Base-by-base conservation (phyloP, 768 basidiomycete genomes). In the Macrolepiota dolichaula region DNA sequence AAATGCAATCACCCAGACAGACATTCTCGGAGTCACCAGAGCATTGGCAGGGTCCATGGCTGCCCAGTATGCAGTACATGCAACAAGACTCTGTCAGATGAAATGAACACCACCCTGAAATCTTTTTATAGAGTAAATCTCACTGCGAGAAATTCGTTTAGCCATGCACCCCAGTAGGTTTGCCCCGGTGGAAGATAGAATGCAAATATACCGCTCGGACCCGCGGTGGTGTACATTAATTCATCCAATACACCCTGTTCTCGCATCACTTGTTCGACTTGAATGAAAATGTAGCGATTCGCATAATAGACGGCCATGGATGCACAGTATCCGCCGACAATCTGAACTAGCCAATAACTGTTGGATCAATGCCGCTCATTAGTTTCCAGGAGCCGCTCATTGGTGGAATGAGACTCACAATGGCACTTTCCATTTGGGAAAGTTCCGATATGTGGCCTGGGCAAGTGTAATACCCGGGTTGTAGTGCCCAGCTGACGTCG, bases 201-300 rank as follows among this genome's bases (percentile, higher is more conserved):
- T 9, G 57, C 57, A 42, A 59, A 59, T 7, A 59, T 32, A 9
- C 57, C 57, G 22, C 57, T 59, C 24, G 57, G 57, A 13, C 57
- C 57, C 24, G 19, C 17, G 11, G 37, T 19, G 15, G 57, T 59
- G 22, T 27, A 59, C 37, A 51, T 49, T 4, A 59, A 4, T 32
- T 59, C n/a, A 6, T 59, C 49, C 6, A 59, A 27, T 11, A 59
- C 50, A n/a, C 57, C 57, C 5, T 51, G 49, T 37, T 51, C 37
- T 25, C 36, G 49, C 57, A 59, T 27, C 11, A 42, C n/a, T 9
- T 40, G 37, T 24, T 59, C 57, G n/a, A 59, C 36, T 42, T 59
- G 50, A 25, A 38, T 24, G 37, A 59, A 59, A 12, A 59, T 29
- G 10, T 38, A 42, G 24, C 49, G 50, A 51, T 51, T 38, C 11